Percentiles rank a stretch among this genome's conserved stretches.
Conservation (phyloP, 805 yeast species). For the Hanseniaspora singularis region DNA sequence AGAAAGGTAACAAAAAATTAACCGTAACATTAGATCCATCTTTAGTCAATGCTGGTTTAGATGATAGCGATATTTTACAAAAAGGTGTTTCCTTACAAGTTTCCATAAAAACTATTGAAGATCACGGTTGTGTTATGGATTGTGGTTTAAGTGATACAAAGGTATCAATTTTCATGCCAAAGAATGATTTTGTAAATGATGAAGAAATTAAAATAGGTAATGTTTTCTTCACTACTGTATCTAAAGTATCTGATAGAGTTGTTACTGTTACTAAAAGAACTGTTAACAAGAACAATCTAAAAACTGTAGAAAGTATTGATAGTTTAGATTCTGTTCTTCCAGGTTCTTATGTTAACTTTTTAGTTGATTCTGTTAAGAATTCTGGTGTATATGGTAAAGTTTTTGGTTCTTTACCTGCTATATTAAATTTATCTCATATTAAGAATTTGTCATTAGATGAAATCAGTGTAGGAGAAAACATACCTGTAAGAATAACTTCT, state of each 20-base stretch:
- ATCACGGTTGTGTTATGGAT: constrained; percentile 75
- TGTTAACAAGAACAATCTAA: constrained; percentile 34
- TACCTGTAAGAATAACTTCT: constrained; percentile 58
- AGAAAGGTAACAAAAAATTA: constrained; percentile 42
- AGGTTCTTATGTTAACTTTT: constrained; percentile 68
- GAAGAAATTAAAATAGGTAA: constrained; percentile 41
- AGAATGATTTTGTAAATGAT: constrained; percentile 43
- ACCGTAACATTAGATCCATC: constrained; percentile 65
- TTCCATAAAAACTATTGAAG: constrained; percentile 69
- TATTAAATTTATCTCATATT: constrained; percentile 56
- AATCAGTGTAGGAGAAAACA: constrained; percentile 52
- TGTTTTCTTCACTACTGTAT: constrained; percentile 51
- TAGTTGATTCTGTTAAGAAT: constrained; percentile 46
- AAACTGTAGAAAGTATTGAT: constrained; percentile 43
- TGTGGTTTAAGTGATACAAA: constrained; percentile 42
- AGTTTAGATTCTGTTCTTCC: constrained; percentile 75
- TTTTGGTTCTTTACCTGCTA: constrained; percentile 63
- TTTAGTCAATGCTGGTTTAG: constrained; percentile 48
- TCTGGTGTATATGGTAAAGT: constrained; percentile 60
- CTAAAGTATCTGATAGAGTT: constrained; percentile 35
- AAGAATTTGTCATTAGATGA: constrained; percentile 42
- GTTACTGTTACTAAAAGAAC: constrained; percentile 45
- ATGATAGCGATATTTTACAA: constrained; percentile 49
- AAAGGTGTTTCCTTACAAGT: constrained; percentile 60
- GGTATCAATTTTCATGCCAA: constrained; percentile 60